Percentiles rank a stretch among this genome's conserved stretches.
phyloP scores from a whole-genome alignment of 2,329 filamentous ascomycete genomes.

The Periglandula ipomoeae region DNA sequence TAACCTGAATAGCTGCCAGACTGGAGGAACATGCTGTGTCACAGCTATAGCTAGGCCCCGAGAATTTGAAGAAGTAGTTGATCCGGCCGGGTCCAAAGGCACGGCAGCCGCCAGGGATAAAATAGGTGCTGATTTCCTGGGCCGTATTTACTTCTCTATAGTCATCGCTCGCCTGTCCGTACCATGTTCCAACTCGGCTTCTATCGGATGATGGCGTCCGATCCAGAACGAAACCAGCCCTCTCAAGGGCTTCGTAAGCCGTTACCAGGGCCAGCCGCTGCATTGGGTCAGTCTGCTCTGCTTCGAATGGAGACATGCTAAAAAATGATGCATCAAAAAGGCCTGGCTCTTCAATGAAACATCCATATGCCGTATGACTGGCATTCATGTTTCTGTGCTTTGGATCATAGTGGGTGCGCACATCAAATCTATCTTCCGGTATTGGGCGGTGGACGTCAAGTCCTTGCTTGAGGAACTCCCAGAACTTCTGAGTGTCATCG shows the following conservation, averaged over 20 bases:
- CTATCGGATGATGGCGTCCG: conserved; percentile 38
- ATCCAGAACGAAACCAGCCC: conserved; percentile 44
- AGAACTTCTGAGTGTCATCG: conserved; percentile 23
- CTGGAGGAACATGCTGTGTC: conserved; percentile 73
- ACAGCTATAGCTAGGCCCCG: conserved; percentile 61
- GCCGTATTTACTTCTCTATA: conserved; percentile 69
- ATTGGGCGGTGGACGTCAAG: conserved; percentile 54
- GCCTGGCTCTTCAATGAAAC: conserved; percentile 58
- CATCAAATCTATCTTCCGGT: conserved; percentile 55
- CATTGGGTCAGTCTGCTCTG: conserved; percentile 65
- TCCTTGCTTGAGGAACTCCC: conserved; percentile 28
- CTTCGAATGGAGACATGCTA: conserved; percentile 68
- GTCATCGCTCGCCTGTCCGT: conserved; percentile 69
- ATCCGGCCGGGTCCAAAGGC: conserved; percentile 52
- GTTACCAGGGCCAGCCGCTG: conserved; percentile 63
- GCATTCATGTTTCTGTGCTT: conserved; percentile 58
- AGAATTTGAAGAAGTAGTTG: conserved; percentile 69
- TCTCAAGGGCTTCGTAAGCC: conserved; percentile 70
- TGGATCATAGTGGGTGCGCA: conserved; percentile 54
- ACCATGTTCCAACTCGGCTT: conserved; percentile 59
- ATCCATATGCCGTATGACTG: conserved; percentile 60
- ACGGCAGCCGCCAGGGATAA: conserved; percentile 39
- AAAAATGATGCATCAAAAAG: conserved; percentile 69
- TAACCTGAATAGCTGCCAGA: conserved; percentile 60
- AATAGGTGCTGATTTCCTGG: conserved; percentile 54